Evolutionary conservation across 2,329 filamentous ascomycete species (phyloP), one percentile per base, ranked within the genome.

Genomic region (Exophiala sp.): DNA sequence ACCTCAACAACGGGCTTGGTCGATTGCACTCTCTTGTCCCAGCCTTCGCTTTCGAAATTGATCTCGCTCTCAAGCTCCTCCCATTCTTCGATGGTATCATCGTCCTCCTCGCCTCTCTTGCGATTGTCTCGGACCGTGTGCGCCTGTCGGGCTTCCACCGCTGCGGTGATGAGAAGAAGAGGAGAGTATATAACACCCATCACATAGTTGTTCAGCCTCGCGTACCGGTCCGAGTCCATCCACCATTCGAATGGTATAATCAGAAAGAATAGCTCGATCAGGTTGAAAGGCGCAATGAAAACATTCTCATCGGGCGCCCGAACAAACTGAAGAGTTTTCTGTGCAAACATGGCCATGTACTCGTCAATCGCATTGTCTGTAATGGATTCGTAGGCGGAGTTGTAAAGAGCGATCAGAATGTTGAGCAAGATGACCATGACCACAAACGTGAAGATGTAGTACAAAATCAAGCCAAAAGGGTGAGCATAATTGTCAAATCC

Each of bases 231-330:
- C 58, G 83, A 82, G n/a, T 82, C 75, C 77, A 99, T 80, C 94
- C 92, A 99, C 94, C 94, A 99, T 75, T 97, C 94, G 49, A 95
- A 86, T 0, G 89, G 89, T 0, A 95, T 66, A 36, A 88, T 81
- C 2, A 96, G 80, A 57, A 82, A 76, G 57, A 96, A 78, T 14
- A 97, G 85, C 69, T 99, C 94, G 56, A 99, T 81, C 2, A 99
- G 79, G 69, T 99, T 99, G 72, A 99, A 88, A 0, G 94, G 94
- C 0, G 94, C 86, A 65, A 99, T 96, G 72, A 94, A 99, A 51
- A 99, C 94, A 63, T 99, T 99, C 71, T 99, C 94, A 65, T 99
- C 94, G 0, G 94, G 94, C 0, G 94, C 94, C 45, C 94, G 89
- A 14, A 97, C 89, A 65, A 96, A 99, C 65, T 95, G 91, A 81